A percentile compares a stretch with the other conserved stretches of the same genome.
Evolutionary conservation across 805 yeast species (phyloP).

Genomic region (Candida takata): DNA sequence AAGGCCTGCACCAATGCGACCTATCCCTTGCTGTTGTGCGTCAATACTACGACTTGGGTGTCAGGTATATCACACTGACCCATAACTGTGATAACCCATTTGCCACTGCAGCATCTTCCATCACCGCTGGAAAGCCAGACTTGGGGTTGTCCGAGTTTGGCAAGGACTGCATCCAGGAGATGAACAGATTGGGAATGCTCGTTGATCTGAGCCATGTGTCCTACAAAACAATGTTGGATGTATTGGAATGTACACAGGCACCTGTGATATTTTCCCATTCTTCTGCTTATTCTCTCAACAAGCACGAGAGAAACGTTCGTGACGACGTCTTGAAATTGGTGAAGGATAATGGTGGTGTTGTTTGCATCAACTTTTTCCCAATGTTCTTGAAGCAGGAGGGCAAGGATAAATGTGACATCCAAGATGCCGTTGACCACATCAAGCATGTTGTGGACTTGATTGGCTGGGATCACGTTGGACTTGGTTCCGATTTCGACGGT

Average conservation of each 20-base stretch:
- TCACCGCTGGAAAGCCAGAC: constrained; percentile 39
- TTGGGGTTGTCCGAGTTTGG: constrained; percentile 38
- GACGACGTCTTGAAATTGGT: constrained; percentile 37
- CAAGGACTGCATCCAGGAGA: constrained; percentile 34
- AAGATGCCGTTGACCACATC: constrained; percentile 42
- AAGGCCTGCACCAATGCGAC: constrained; percentile 49
- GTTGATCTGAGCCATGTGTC: constrained; percentile 46
- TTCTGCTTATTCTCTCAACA: constrained; percentile 33
- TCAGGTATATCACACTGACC: constrained; percentile 46
- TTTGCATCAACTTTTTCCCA: constrained; percentile 41
- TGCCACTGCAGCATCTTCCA: constrained; percentile 47
- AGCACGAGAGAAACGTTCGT: constrained; percentile 41
- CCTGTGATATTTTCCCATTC: constrained; percentile 47
- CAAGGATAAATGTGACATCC: constrained; percentile 29
- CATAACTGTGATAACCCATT: constrained; percentile 53
- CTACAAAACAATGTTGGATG: constrained; percentile 40
- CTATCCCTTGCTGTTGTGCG: constrained; percentile 42
- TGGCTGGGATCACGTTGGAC: constrained; percentile 46
- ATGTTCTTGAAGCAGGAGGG: constrained; percentile 25
- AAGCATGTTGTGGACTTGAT: constrained; percentile 34
- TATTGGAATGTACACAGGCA: constrained; percentile 31
- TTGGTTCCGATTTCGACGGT: constrained; percentile 50
- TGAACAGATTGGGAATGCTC: constrained; percentile 48
- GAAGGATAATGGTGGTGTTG: constrained; percentile 39
- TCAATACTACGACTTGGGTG: constrained; percentile 43